Evolutionary conservation across 2,329 filamentous ascomycete species (phyloP).

Genomic region (Colletotrichum destructivum): DNA sequence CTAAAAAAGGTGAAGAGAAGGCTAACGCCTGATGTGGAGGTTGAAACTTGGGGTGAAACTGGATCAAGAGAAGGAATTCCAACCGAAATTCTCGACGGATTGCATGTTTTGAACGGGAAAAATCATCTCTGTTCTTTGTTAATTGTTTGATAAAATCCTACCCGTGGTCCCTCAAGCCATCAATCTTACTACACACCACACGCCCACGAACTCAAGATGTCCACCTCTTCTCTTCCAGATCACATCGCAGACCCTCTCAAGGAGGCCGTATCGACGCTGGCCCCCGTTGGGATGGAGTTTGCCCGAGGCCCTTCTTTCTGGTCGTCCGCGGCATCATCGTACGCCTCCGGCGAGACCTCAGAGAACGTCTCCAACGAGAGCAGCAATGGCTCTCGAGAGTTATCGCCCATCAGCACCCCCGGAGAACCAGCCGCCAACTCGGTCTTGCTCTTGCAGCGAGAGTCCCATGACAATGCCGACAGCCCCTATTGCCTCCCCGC

Average conservation of each 20-base stretch:
- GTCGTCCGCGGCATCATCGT: not conserved
- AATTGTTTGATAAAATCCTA: too few species aligned
- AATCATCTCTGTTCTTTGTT: too few species aligned
- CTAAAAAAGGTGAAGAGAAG: not conserved
- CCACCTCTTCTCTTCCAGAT: not conserved
- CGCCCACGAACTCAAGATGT: not conserved
- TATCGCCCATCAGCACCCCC: not conserved
- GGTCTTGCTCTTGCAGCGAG: not conserved
- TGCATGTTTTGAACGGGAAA: too few species aligned
- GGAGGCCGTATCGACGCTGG: not conserved
- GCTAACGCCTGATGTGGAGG: not conserved
- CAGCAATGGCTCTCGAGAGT: not conserved
- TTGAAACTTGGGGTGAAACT: not conserved
- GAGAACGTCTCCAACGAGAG: not conserved
- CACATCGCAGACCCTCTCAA: not conserved
- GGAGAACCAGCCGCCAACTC: not conserved
- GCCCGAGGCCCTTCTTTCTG: not conserved
- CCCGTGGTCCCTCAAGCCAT: not conserved
- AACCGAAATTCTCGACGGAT: not conserved
- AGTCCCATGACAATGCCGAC: not conserved
- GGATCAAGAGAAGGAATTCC: not conserved
- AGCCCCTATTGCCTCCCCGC: constrained; percentile 8
- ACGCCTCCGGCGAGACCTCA: not conserved
- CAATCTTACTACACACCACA: not conserved
- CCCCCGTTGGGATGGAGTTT: not conserved